phyloP scores from a whole-genome alignment of 140 eudicot genomes.

The Stevia rebaudiana region DNA sequence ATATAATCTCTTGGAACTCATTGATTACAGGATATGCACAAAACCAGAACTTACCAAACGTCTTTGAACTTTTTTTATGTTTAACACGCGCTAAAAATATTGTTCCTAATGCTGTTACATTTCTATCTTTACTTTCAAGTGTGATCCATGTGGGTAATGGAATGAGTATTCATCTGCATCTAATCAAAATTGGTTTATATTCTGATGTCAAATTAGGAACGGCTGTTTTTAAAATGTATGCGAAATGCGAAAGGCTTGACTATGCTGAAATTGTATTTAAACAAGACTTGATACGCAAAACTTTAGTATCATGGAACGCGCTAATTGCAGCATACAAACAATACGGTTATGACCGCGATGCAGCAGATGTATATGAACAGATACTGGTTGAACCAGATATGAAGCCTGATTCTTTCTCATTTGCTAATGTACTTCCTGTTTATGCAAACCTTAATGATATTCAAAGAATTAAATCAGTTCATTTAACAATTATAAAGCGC shows the following conservation, averaged over 20 bases:
- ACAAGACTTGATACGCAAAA: slow-evolving; percentile 28
- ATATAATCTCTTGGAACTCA: slow-evolving; percentile 43
- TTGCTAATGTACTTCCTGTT: slow-evolving; percentile 39
- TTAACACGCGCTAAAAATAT: slow-evolving; percentile 15
- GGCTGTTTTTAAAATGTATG: slow-evolving; percentile 45
- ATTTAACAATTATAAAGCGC: slow-evolving; percentile 28
- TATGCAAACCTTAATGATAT: slow-evolving; percentile 29
- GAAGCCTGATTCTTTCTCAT: slow-evolving; percentile 43
- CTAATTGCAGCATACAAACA: slow-evolving; percentile 34
- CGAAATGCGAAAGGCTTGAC: slow-evolving; percentile 37
- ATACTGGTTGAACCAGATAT: slow-evolving; percentile 18
- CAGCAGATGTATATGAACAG: slow-evolving; percentile 27
- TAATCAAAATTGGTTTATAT: slow-evolving; percentile 28
- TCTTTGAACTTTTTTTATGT: slow-evolving; percentile 22
- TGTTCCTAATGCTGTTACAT: slow-evolving; percentile 33
- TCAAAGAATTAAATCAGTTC: slow-evolving; percentile 24
- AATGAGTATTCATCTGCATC: slow-evolving; percentile 34
- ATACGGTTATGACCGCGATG: slow-evolving; percentile 31
- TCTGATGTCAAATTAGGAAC: slow-evolving; percentile 38
- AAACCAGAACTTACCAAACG: slow-evolving; percentile 18
- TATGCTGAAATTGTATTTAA: slow-evolving; percentile 29
- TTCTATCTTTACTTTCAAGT: slow-evolving; percentile 28
- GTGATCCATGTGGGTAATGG: slow-evolving; percentile 28
- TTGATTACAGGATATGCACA: slow-evolving; percentile 36
- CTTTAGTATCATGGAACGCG: slow-evolving; percentile 41